phyloP scores from a whole-genome alignment of 2,329 filamentous ascomycete genomes.

The Leptodontidium sp. region DNA sequence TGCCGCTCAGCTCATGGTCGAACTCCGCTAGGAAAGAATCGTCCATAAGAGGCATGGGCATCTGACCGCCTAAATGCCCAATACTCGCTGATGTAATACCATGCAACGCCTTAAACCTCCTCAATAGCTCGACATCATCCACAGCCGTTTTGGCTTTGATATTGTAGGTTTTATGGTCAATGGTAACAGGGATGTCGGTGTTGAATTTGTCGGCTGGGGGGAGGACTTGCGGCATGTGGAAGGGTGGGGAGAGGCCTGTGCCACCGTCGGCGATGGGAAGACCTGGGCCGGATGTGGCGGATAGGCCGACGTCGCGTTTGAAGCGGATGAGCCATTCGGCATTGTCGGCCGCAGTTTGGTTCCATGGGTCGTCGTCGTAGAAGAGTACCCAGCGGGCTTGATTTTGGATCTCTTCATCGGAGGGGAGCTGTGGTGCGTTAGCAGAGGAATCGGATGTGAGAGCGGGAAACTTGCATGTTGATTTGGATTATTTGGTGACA shows the following conservation, averaged over 20 bases:
- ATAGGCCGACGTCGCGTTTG: slow-evolving; percentile 64
- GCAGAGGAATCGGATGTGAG: background rate
- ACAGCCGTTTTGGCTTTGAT: slow-evolving; percentile 58
- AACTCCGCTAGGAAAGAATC: slow-evolving; percentile 37
- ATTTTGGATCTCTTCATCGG: slow-evolving; percentile 67
- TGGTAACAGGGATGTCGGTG: slow-evolving; percentile 43
- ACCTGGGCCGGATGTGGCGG: slow-evolving; percentile 59
- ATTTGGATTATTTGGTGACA: slow-evolving; percentile 68
- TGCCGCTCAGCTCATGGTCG: slow-evolving; percentile 32
- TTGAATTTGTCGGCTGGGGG: slow-evolving; percentile 48
- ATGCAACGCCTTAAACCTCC: slow-evolving; percentile 54
- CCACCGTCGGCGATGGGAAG: slow-evolving; percentile 59
- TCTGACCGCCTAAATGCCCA: background rate
- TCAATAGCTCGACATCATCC: slow-evolving; percentile 61
- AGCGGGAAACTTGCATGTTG: slow-evolving; percentile 51
- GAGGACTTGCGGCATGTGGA: slow-evolving; percentile 54
- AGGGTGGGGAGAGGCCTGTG: slow-evolving; percentile 64
- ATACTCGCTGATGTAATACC: slow-evolving; percentile 21
- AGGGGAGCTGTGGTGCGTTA: slow-evolving; percentile 50
- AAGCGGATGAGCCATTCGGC: slow-evolving; percentile 69
- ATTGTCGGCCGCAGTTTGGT: slow-evolving; percentile 70
- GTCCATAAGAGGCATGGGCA: slow-evolving; percentile 25
- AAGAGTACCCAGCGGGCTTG: slow-evolving; percentile 67
- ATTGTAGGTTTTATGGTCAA: slow-evolving; percentile 51
- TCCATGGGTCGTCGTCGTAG: slow-evolving; percentile 71